Conservation (phyloP, 805 yeast species). For the Clavispora fructus region DNA sequence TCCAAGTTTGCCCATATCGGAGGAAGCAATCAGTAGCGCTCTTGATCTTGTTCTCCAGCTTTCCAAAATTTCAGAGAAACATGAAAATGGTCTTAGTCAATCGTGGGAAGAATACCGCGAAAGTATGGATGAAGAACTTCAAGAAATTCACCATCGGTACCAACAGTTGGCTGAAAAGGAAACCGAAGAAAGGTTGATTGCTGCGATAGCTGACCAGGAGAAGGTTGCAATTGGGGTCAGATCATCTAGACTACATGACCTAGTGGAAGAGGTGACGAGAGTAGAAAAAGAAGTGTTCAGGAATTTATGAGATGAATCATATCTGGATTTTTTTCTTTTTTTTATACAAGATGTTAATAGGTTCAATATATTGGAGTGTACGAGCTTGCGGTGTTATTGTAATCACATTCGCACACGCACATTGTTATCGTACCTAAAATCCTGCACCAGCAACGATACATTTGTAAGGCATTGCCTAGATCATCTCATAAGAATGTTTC, state of each 20-base stretch:
- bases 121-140: background rate
- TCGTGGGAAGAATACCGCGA: slow-evolving; percentile 4
- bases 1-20: slow-evolving; percentile 12
- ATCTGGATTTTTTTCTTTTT: too few species aligned
- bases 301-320: background rate
- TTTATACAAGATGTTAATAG: background rate
- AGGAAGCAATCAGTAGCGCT: background rate
- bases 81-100: slow-evolving; percentile 7
- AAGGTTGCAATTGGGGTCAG: slow-evolving; percentile 14
- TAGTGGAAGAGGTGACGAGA: slow-evolving; percentile 18
- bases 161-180: slow-evolving; percentile 8
- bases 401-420: background rate
- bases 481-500: slow-evolving; percentile 2
- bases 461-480: background rate
- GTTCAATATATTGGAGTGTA: background rate
- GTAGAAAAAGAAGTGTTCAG: slow-evolving; percentile 7
- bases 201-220: slow-evolving; percentile 14
- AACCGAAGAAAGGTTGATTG: slow-evolving; percentile 12
- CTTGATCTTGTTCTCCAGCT: slow-evolving; percentile 1
- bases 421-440: background rate
- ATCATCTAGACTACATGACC: slow-evolving; percentile 15
- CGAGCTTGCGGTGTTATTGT: too few species aligned
- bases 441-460: slow-evolving; percentile 3
- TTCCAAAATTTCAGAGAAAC: slow-evolving; percentile 1
- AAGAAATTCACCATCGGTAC: background rate